Conservation (phyloP, 73 alveolate species). For the Breviolum minutum region DNA sequence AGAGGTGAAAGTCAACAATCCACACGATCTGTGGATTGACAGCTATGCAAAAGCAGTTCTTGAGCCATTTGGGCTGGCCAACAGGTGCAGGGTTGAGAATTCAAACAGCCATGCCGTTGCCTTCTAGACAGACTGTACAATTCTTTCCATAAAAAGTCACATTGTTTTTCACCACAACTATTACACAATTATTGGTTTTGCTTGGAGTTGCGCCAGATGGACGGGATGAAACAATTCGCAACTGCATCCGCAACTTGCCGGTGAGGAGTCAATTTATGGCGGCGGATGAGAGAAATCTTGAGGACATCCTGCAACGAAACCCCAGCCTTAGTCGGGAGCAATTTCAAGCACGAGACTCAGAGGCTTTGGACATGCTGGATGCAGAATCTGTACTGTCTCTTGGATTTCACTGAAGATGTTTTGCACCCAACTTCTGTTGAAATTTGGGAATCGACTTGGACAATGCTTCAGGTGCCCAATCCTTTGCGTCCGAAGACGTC, state of each 20-base stretch:
- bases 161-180: too few relatives aligned
- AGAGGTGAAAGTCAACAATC: slow-evolving; percentile 12
- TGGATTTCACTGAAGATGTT: too few relatives aligned
- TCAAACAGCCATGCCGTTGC: not conserved
- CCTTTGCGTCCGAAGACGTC: slow-evolving; percentile 87
- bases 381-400: too few relatives aligned
- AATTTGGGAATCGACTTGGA: too few relatives aligned
- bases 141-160: too few relatives aligned
- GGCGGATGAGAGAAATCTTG: slow-evolving; percentile 51
- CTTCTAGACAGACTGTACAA: too few relatives aligned
- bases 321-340: slow-evolving; percentile 71
- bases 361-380: not conserved
- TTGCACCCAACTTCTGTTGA: too few relatives aligned
- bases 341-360: slow-evolving; percentile 36
- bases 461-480: slow-evolving; percentile 44
- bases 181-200: too few relatives aligned
- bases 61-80: slow-evolving; percentile 87
- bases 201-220: too few relatives aligned
- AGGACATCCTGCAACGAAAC: slow-evolving; percentile 15
- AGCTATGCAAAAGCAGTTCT: slow-evolving; percentile 78
- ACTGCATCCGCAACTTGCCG: too few relatives aligned
- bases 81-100: slow-evolving; percentile 29
- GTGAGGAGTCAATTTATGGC: slow-evolving; percentile 91
- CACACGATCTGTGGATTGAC: slow-evolving; percentile 76
- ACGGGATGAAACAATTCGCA: too few relatives aligned